Evolutionary conservation across 2,329 filamentous ascomycete species (phyloP), one percentile per base, ranked within the genome.

Genomic region (Knoxdaviesia capensis): DNA sequence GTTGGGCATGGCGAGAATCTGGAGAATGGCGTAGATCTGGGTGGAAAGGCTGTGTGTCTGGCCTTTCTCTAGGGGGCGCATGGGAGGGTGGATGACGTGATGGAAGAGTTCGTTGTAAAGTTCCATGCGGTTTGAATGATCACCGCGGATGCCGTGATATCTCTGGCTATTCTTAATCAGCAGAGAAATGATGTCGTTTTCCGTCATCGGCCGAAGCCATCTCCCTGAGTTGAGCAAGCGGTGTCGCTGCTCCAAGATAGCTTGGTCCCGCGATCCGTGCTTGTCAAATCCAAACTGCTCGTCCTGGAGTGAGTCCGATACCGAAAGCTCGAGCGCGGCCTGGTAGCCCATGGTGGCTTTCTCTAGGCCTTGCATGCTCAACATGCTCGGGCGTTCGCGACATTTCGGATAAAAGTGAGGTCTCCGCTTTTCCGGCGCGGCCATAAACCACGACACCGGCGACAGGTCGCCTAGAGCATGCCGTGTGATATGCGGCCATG

Each of bases 321-420:
- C 69, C 28, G 68, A 64, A 34, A 81, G 55, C 53, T 83, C 76
- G 34, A 83, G 60, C 6, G 78, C 79, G 28, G 78, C 74, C 48
- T 73, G 68, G 53, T 74, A 81, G 42, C 79, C 79, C 52, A 81
- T 64, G 11, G 76, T 80, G 36, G 79, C 79, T 53, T 76, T 76
- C 53, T 84, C 79, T 32, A 79, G 57, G 3, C 78, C 79, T 48
- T 79, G 74, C 62, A 77, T 75, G 60, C 74, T 79, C 45, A 82
- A 64, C 77, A 82, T 83, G 54, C 70, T 79, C 36, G 79, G 79
- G 28, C 72, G 59, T 52, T 80, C 76, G 39, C 67, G 64, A 48
- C 69, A 73, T 43, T 67, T 64, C 36, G 71, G 62, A 51, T 71
- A 69, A 53, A 74, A 75, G 53, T 75, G 71, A 44, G 70, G 65